Conservation (phyloP, 2,329 filamentous ascomycete genomes). For the Tolypocladium amazonense region DNA sequence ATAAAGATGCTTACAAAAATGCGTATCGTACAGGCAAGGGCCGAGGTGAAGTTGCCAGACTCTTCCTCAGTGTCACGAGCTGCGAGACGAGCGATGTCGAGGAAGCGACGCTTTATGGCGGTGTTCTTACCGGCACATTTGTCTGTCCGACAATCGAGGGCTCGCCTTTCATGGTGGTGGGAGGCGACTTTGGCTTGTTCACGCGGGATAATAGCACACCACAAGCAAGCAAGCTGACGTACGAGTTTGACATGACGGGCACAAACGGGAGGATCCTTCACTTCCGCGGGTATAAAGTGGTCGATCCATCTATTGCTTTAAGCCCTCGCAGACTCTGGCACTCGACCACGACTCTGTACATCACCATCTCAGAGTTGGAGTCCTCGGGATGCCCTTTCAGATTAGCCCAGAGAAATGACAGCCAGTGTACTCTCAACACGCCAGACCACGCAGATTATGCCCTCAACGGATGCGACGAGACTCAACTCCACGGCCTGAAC, state of each 20-base stretch:
- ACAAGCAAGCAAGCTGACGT: slow-evolving; percentile 48
- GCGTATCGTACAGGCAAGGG: slow-evolving; percentile 41
- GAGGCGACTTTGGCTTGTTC: slow-evolving; percentile 49
- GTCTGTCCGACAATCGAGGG: slow-evolving; percentile 24
- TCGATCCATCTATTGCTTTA: slow-evolving; percentile 49
- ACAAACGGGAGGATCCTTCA: slow-evolving; percentile 40
- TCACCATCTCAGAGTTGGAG: slow-evolving; percentile 38
- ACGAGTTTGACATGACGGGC: slow-evolving; percentile 50
- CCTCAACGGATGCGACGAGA: not conserved
- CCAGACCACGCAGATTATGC: not conserved
- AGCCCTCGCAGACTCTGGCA: slow-evolving; percentile 47
- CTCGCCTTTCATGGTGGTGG: slow-evolving; percentile 49
- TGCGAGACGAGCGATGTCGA: slow-evolving; percentile 24
- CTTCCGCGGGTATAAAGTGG: slow-evolving; percentile 52
- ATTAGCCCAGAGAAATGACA: not conserved
- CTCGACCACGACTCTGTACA: slow-evolving; percentile 51
- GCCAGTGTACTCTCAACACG: not conserved
- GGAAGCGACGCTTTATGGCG: not conserved
- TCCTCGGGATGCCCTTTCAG: not conserved
- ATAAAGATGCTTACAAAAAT: slow-evolving; percentile 39
- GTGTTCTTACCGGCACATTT: slow-evolving; percentile 47
- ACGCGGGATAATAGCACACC: slow-evolving; percentile 39
- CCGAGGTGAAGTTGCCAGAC: slow-evolving; percentile 43
- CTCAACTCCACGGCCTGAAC: not conserved
- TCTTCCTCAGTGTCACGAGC: slow-evolving; percentile 48